Evolutionary conservation across 768 basidiomycete species (phyloP).

Genomic region (Kwoniella europaea): DNA sequence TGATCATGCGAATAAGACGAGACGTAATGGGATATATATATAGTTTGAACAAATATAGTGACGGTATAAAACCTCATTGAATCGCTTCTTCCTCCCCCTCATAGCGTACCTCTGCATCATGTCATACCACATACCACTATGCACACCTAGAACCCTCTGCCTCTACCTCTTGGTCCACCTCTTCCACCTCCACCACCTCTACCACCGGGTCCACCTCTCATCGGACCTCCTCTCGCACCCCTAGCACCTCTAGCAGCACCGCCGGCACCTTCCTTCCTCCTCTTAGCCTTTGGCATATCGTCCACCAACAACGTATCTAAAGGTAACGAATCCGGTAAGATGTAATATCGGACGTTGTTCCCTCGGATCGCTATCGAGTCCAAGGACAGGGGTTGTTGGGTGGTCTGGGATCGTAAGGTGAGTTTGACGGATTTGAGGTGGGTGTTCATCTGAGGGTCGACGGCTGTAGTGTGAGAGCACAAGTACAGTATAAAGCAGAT

Average conservation of each 20-base stretch:
- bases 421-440: conserved; percentile 97
- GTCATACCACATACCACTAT: background rate
- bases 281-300: conserved; percentile 94
- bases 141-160: conserved; percentile 60
- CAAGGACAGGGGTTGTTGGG: conserved; percentile 65
- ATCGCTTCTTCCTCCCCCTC: background rate
- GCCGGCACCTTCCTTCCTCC: conserved; percentile 79
- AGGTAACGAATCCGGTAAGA: conserved; percentile 95
- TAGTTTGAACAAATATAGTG: background rate
- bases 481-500: background rate
- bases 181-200: conserved; percentile 59
- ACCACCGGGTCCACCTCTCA: conserved; percentile 62
- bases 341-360: conserved; percentile 94
- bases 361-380: conserved; percentile 93
- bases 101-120: background rate
- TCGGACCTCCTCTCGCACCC: conserved; percentile 66
- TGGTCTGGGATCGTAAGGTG: conserved; percentile 73
- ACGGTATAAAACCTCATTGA: background rate
- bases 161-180: conserved; percentile 64
- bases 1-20: conserved; percentile 8
- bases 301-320: conserved; percentile 96
- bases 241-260: conserved; percentile 63
- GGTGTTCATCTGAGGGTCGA: conserved; percentile 99
- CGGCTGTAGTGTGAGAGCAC: conserved; percentile 68
- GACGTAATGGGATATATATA: background rate